Percentiles rank a stretch among this genome's conserved stretches.
phyloP scores from a whole-genome alignment of 2,329 filamentous ascomycete species.

The Orbilia brochopaga region DNA sequence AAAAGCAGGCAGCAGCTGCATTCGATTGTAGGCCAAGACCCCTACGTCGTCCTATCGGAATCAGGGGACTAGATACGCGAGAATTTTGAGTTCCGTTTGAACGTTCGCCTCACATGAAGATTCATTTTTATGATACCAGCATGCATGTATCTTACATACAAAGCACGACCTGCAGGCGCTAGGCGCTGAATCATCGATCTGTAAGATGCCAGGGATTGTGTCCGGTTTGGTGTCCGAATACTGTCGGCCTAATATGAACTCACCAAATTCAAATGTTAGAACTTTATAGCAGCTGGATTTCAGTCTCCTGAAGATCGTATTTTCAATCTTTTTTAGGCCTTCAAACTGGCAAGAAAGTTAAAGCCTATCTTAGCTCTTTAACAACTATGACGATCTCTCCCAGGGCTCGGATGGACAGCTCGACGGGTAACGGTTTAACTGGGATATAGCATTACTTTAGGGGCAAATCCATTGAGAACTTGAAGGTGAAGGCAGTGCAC shows the following conservation, averaged over 20 bases:
- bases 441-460: background rate
- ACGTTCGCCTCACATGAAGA: conserved; percentile 1
- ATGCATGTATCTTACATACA: background rate
- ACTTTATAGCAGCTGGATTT: background rate
- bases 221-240: background rate
- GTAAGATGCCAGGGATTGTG: background rate
- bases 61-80: conserved; percentile 36
- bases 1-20: background rate
- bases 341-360: background rate
- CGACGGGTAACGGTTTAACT: background rate
- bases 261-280: background rate
- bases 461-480: conserved; percentile 8
- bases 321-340: background rate
- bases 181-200: background rate
- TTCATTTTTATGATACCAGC: conserved; percentile 4
- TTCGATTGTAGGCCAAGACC: background rate
- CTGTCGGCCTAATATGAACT: conserved; percentile 2
- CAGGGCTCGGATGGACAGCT: background rate
- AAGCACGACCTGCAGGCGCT: background rate
- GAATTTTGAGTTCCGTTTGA: conserved; percentile 1
- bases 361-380: too few relatives aligned
- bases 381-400: background rate
- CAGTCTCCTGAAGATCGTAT: background rate
- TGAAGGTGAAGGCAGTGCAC: conserved; percentile 9
- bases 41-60: conserved; percentile 17